phyloP scores from a whole-genome alignment of 2,329 filamentous ascomycete species.

The Drechslerella dactyloides region DNA sequence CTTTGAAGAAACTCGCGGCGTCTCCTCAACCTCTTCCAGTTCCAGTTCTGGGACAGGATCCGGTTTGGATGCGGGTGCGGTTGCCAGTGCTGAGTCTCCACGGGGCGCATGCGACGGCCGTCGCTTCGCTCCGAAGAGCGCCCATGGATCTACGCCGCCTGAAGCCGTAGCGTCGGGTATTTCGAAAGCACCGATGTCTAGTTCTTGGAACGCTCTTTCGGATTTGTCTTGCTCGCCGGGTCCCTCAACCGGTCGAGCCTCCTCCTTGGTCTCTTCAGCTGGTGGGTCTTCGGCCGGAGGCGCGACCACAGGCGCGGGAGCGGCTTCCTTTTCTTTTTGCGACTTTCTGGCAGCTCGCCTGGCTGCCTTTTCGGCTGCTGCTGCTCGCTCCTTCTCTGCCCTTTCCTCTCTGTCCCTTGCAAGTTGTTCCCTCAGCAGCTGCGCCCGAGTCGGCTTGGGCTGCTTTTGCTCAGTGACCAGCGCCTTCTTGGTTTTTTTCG shows the following conservation, averaged over 20 bases:
- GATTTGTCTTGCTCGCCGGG: slow-evolving; percentile 6
- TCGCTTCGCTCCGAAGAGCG: slow-evolving; percentile 50
- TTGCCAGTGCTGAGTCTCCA: slow-evolving; percentile 17
- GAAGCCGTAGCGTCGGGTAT: slow-evolving; percentile 51
- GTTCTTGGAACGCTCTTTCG: slow-evolving; percentile 23
- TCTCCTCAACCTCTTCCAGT: slow-evolving; percentile 16
- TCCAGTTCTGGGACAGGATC: slow-evolving; percentile 14
- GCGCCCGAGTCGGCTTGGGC: slow-evolving; percentile 36
- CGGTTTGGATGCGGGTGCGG: slow-evolving; percentile 15
- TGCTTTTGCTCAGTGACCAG: slow-evolving; percentile 29
- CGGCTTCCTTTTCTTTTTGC: slow-evolving; percentile 11
- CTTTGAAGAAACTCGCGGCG: slow-evolving; percentile 36
- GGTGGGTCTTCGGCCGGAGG: slow-evolving; percentile 24
- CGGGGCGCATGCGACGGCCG: slow-evolving; percentile 25
- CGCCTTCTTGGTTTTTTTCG: slow-evolving; percentile 30
- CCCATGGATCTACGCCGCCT: slow-evolving; percentile 43
- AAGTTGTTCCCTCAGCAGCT: slow-evolving; percentile 29
- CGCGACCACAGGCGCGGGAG: slow-evolving; percentile 7
- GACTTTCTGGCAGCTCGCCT: slow-evolving; percentile 23
- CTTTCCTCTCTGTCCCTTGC: slow-evolving; percentile 43
- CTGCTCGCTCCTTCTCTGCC: too few relatives aligned
- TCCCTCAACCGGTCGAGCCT: slow-evolving; percentile 10
- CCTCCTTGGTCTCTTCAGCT: slow-evolving; percentile 19
- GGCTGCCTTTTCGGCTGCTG: slow-evolving; percentile 22
- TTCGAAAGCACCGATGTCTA: slow-evolving; percentile 38